Conservation (phyloP, 1,139 yeast genomes). For the Pichiaceae sp. region DNA sequence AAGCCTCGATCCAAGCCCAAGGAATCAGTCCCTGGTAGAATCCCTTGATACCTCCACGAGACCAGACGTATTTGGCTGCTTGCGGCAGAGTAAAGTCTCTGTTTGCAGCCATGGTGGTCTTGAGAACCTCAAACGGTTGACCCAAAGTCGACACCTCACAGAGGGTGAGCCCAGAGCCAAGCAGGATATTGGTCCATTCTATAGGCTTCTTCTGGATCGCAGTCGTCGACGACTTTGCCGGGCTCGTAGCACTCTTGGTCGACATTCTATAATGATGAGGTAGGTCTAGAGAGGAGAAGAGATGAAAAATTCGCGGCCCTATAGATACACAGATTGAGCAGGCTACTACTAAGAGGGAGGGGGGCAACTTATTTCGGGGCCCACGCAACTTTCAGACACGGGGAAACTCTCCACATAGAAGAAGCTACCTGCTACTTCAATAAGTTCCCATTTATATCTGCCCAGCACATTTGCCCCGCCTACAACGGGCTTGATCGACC, state of each 20-base stretch:
- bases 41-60: constrained; percentile 86
- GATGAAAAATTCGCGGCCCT: no score
- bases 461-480: no score
- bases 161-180: constrained; percentile 90
- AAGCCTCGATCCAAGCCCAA: constrained; percentile 99
- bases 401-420: no score
- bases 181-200: constrained; percentile 77
- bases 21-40: constrained; percentile 97
- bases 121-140: constrained; percentile 91
- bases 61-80: constrained; percentile 73
- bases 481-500: no score
- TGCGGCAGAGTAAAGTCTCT: constrained; percentile 59
- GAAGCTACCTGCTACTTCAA: no score
- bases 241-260: background rate
- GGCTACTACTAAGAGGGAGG: no score
- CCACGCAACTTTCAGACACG: no score
- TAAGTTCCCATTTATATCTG: no score
- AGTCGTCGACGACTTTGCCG: background rate
- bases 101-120: constrained; percentile 98
- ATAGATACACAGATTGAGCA: no score
- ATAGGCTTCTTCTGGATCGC: constrained; percentile 66
- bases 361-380: no score
- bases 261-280: no score
- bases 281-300: no score
- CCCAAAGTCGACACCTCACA: constrained; percentile 93